Percentiles rank a stretch among this genome's conserved stretches.
phyloP scores from a whole-genome alignment of 2,329 filamentous ascomycete genomes.

The Lasiodiplodia hormozganensis region DNA sequence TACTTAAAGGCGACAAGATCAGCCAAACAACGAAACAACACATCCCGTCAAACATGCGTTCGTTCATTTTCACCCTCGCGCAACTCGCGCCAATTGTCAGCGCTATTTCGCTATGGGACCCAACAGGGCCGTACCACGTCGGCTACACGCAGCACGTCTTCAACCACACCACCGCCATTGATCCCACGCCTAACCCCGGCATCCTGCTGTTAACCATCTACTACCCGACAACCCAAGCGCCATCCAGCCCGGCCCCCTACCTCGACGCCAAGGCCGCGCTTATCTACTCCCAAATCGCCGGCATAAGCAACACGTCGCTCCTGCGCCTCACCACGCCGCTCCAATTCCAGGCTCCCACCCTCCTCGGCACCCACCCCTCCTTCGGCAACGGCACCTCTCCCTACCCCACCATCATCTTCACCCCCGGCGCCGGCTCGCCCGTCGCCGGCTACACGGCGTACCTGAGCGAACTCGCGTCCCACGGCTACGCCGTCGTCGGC shows the following conservation, averaged over 20 bases:
- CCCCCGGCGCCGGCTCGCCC: constrained; percentile 6
- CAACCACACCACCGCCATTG: constrained; percentile 37
- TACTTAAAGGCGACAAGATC: not conserved
- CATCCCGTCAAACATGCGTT: not conserved
- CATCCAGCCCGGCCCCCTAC: constrained; percentile 34
- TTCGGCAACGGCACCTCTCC: constrained; percentile 14
- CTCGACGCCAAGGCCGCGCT: constrained; percentile 35
- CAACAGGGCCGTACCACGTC: constrained; percentile 37
- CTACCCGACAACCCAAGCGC: constrained; percentile 36
- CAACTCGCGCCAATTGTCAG: not conserved
- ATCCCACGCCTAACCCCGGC: constrained; percentile 34
- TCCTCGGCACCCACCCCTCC: not conserved
- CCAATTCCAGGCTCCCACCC: constrained; percentile 2
- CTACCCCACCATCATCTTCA: constrained; percentile 23
- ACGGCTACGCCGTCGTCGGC: constrained; percentile 12
- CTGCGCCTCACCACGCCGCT: constrained; percentile 32
- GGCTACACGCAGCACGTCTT: constrained; percentile 38
- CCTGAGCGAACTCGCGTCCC: constrained; percentile 5
- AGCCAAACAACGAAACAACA: not conserved
- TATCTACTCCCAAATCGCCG: constrained; percentile 28
- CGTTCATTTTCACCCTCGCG: not conserved
- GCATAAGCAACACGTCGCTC: constrained; percentile 6
- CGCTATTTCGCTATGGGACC: constrained; percentile 23
- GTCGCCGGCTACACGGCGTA: constrained; percentile 27
- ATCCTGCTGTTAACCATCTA: constrained; percentile 37